A percentile compares a stretch with the other conserved stretches of the same genome.
Conservation (phyloP, 2,329 filamentous ascomycete genomes). For the Cladosporium sp. region DNA sequence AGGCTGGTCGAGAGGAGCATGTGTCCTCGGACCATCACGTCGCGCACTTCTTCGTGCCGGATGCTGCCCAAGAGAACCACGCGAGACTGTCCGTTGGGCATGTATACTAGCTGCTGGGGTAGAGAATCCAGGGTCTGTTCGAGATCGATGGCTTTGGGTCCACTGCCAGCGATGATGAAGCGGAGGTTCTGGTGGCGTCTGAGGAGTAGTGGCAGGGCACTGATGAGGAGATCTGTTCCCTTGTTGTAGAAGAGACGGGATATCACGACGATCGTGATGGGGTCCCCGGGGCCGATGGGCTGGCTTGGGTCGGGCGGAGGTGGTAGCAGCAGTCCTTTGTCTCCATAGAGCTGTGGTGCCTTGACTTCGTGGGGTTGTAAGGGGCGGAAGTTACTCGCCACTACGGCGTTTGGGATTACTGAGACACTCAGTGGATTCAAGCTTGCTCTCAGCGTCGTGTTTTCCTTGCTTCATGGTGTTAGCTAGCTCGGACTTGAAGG, state of each 20-base stretch:
- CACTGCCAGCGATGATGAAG: constrained; percentile 94
- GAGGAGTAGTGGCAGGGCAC: constrained; percentile 88
- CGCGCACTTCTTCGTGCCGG: constrained; percentile 91
- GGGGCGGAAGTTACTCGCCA: constrained; percentile 91
- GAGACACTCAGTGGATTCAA: constrained; percentile 96
- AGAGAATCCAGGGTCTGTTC: constrained; percentile 88
- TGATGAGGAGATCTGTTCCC: constrained; percentile 93
- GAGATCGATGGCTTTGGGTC: constrained; percentile 93
- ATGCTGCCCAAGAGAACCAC: constrained; percentile 90
- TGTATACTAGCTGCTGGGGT: constrained; percentile 36
- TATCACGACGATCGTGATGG: constrained; percentile 94
- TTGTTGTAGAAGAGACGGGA: constrained; percentile 99
- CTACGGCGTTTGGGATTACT: constrained; percentile 95
- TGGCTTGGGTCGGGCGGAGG: constrained; percentile 55
- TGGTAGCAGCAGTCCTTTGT: constrained; percentile 35
- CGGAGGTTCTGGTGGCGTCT: constrained; percentile 86
- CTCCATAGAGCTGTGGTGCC: constrained; percentile 16
- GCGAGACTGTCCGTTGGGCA: constrained; percentile 69
- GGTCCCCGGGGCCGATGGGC: constrained; percentile 74
- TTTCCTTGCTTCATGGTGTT: constrained; percentile 71
- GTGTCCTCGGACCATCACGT: constrained; percentile 95
- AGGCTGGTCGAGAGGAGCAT: constrained; percentile 94
- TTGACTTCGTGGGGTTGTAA: constrained; percentile 42
- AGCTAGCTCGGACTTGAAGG: no score
- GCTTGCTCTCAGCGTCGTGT: constrained; percentile 90